Evolutionary conservation across 129 eudicot species (phyloP).

Genomic region (Cynara cardunculus): DNA sequence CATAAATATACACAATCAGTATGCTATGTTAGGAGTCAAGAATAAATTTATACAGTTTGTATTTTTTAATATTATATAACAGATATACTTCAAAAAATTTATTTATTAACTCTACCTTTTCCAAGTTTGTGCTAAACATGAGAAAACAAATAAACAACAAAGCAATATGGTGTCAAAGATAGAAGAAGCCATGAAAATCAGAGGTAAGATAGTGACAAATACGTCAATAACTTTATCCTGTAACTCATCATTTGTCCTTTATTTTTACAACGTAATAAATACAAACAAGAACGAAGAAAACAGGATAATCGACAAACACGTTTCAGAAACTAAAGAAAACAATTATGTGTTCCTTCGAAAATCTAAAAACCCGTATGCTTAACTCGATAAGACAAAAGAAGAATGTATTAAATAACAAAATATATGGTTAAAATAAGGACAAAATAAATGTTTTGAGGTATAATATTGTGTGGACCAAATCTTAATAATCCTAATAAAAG

Average conservation of each 20-base stretch:
- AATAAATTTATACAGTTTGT: too few relatives aligned
- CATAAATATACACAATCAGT: background rate
- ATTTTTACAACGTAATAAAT: background rate
- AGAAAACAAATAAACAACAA: background rate
- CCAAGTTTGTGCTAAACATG: background rate
- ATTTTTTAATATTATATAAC: too few relatives aligned
- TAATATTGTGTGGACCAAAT: too few relatives aligned
- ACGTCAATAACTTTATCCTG: background rate
- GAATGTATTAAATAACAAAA: background rate
- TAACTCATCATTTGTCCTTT: background rate
- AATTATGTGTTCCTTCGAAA: background rate
- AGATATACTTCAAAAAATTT: too few relatives aligned
- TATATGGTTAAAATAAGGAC: background rate
- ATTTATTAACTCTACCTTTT: background rate
- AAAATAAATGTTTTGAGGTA: too few relatives aligned
- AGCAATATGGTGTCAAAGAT: background rate
- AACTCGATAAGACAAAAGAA: background rate
- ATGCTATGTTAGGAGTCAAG: background rate
- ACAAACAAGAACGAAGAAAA: background rate
- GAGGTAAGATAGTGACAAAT: background rate
- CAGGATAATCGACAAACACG: background rate
- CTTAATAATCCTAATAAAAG: too few relatives aligned
- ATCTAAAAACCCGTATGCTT: background rate
- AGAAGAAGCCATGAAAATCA: background rate
- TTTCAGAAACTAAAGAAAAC: background rate